Evolutionary conservation across 1,139 yeast genomes (phyloP), one percentile per base, ranked within the genome.

Genomic region (Debaryomyces singareniensis): DNA sequence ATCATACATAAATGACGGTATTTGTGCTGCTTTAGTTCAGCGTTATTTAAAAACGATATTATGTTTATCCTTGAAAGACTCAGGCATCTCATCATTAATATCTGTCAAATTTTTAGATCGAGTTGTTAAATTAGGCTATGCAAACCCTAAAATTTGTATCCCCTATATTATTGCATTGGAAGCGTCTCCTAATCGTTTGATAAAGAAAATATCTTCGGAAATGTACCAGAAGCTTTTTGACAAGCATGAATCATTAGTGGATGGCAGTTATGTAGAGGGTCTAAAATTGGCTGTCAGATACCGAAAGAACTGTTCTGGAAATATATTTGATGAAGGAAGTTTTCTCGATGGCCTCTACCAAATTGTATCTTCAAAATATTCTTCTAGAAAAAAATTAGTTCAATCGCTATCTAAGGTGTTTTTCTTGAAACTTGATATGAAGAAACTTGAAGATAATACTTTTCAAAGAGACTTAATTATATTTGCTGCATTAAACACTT

Each of bases 101-200:
- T 75, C 83, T 1, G 65, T 79, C 5, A 60, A 66, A 24, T 73
- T 78, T 39, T 47, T 84, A 24, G 73, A 67, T 33, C 50, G 72
- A 27, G 69, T 80, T 15, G 65, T 80, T 3, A 63, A 64, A 20
- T 62, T 75, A 30, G 95, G 95, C 0, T 78, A 74, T 51, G 82
- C 81, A 1, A 84, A 81, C 45, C 95, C 95, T 1, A 72, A 80
- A 33, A 44, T 66, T 4, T 75, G 87, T 40, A 70, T 79, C 9
- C 71, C 89, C 0, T 78, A 86, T 0, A 62, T 83, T 2, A 68
- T 85, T 33, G 91, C 91, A 0, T 56, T 86, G 25, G 77, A 78
- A 36, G 67, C 84, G 0, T 75, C 86, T 1, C 51, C 61, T 0
- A 55, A 60, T 16, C 47, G 47, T 2, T 51, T 53, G n/a, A 60